These are phyloP conservation scores for Penicillium macrosclerotiorum DNA, from an alignment of 495 filamentous ascomycete species.

Conservation along the genomic window DNA sequence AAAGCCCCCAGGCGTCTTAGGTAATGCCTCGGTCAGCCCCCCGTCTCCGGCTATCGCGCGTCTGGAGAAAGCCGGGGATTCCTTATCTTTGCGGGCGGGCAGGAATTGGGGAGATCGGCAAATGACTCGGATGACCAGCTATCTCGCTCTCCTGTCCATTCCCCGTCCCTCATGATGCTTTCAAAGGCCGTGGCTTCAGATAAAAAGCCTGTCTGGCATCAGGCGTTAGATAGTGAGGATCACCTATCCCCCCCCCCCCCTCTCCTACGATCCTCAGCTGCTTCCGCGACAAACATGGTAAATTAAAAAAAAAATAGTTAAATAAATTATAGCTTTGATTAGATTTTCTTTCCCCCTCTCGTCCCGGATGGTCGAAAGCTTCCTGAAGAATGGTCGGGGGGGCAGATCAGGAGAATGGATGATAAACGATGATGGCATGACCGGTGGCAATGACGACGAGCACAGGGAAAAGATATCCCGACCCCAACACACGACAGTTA, in stretches of 20 bases:
- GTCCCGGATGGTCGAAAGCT: no score
- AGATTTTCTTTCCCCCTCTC: no score
- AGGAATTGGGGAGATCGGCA: neutral
- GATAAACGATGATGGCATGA: conserved; percentile 17
- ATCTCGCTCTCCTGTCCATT: neutral
- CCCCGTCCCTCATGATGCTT: neutral
- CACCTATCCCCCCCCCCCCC: neutral
- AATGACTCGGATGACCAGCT: neutral
- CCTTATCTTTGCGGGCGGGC: neutral
- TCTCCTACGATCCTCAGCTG: neutral
- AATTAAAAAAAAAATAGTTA: no score
- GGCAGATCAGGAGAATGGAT: no score
- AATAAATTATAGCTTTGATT: no score
- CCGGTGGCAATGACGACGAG: conserved; percentile 8
- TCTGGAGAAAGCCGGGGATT: conserved; percentile 16
- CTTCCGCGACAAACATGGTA: no score
- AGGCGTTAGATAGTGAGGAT: no score
- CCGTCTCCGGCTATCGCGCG: conserved; percentile 26
- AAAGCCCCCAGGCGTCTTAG: no score
- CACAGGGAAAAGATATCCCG: no score
- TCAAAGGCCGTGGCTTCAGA: no score
- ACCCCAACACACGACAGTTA: no score
- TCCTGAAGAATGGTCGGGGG: neutral
- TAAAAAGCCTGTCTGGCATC: no score
- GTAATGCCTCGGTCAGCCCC: neutral